Base-by-base conservation (phyloP, 176 grass and related monocot genomes). In the Musa schizocarpa region DNA sequence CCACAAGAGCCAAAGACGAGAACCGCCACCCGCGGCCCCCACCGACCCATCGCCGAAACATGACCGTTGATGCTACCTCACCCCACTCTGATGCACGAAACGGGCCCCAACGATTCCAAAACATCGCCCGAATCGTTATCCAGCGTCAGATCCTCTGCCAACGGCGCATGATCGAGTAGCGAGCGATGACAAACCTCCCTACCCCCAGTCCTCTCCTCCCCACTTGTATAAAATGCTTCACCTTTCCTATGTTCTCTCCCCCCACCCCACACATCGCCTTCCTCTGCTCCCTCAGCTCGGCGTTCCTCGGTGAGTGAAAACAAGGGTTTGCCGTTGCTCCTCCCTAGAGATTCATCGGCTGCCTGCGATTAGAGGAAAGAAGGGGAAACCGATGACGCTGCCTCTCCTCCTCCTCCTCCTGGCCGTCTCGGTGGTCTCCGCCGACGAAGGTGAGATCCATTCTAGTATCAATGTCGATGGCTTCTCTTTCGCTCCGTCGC, bases 361-460 rank as follows among this genome's bases (percentile, higher is more conserved):
- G 3, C 6, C 53, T 56, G 3, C 52, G 24, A 49, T 24, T 9
- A 25, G 72, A 11, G 50, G 24, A 55, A 27, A 53, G 9, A 24
- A 76, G 23, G 63, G 50, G 19, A 52, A 52, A 68, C 17, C 50
- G 29, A 77, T 67, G 76, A 50, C 43, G 49, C 21, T 53, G 63
- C 21, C 14, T 67, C 5, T 84, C 65, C 5, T 84, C 65, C 70
- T 79, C 61, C 65, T 88, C 52, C 67, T 91, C 22, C 79, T 88
- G 48, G 58, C 74, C 2, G 69, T 65, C 20, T 48, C 82, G 0
- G 67, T 70, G 9, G 80, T 74, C 65, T 86, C 26, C 59, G 88
- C 86, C 3, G 88, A 92, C 12, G 84, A 96, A 51, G 92, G 92
- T 96, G 74, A 86, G 92, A 71, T 81, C 63, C 63, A 26, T 65